Evolutionary conservation across 257 asterid genomes (phyloP), one percentile per base, ranked within the genome.

Genomic region (Petrea volubilis): DNA sequence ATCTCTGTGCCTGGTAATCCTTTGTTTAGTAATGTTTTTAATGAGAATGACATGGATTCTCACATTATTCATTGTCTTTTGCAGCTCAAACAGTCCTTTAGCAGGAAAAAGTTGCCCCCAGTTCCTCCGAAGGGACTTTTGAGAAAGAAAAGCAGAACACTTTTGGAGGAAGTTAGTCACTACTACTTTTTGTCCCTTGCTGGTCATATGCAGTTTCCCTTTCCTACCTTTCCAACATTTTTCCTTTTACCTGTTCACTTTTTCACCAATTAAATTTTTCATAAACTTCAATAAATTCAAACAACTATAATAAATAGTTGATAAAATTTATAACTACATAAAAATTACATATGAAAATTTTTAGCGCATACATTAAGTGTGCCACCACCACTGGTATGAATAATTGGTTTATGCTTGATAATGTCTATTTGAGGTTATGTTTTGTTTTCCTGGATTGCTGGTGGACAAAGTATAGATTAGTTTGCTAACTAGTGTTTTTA

Each of bases 31-130:
- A 70, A 9, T 43, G 11, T 61, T 59, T 53, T 53, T 64, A 8
- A 64, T 68, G 49, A 81, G 55, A 75, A 64, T 57, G 43, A 14
- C 72, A 47, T 51, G 41, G 28, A 49, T 38, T 25, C 8, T 63
- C 36, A 73, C 72, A 67, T 36, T 59, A 47, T 75, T 53, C 13
- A 12, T 64, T 57, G 56, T 51, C 47, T 74, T 70, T 81, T 81
- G 82, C 83, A 90, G 96, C 86, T 90, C 58, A 84, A 86, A 73
- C 74, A 53, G 75, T 86, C 82, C 72, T 90, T 84, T 68, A 84
- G 73, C 28, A 79, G 55, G 76, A 87, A 90, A 71, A 84, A 70
- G 40, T 61, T 90, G 58, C 88, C 95, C 53, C 84, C 81, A 2
- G 68, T 82, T 65, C 95, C 96, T 38, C 70, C 85, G 21, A 90